Base-by-base conservation (phyloP, 2,329 filamentous ascomycete genomes). In the Alternaria metachromatica region DNA sequence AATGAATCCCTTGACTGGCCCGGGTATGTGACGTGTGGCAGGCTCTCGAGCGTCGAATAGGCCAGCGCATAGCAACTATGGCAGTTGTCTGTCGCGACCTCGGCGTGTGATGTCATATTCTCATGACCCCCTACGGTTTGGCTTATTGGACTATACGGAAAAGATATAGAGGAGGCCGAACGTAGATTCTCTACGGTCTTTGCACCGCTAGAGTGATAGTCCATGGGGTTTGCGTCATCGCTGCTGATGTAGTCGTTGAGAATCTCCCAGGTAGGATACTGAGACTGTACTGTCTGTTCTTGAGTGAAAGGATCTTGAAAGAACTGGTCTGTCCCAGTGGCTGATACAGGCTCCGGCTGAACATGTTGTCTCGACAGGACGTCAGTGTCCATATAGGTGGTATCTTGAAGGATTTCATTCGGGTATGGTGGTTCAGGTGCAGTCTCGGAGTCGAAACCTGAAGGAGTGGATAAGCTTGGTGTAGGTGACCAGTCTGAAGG, bases 11-110 rank as follows among this genome's bases (percentile, higher is more conserved):
- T 58, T 54, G 72, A 69, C 20, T 66, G 56, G 48, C 33, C 62
- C 21, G 69, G 54, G 48, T 68, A 43, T 6, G 67, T 65, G 41
- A 69, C 67, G 60, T 74, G 67, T 57, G 67, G 67, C n/a, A 78
- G 71, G 44, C 68, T 74, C 56, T 77, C 73, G 44, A 79, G 71
- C 0, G 73, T 76, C 13, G 73, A 72, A 60, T 75, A 74, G 21
- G 76, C 75, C 30, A 74, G 64, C 3, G 63, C 69, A 58, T 74
- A 75, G 66, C 76, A 78, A 68, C 70, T 73, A 61, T 78, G 75
- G 21, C 70, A 70, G 13, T 59, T 67, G 4, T 71, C 70, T 57
- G 74, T 69, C 3, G 69, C 55, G 54, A 72, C 62, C 46, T 63
- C 68, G 28, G 68, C 60, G 26, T 62, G 65, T 11, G 25, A 20